Conservation (phyloP, 2,329 filamentous ascomycete genomes). For the Fusarium agapanthi region DNA sequence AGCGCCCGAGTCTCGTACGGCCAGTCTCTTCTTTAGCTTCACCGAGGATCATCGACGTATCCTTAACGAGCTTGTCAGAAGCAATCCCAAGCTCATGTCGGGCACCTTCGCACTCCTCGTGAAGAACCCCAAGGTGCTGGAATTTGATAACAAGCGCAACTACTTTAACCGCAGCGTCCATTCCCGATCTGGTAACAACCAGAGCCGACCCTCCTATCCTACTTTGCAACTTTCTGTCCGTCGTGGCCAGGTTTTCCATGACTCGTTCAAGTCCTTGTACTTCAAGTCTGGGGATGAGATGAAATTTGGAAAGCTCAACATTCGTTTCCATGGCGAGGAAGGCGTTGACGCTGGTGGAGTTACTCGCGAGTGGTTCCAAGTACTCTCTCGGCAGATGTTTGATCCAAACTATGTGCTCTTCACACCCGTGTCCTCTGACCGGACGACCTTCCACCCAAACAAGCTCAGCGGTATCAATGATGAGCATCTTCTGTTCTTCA, state of each 20-base stretch:
- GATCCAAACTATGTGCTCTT: conserved; percentile 97
- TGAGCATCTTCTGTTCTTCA: conserved; percentile 98
- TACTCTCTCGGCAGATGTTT: conserved; percentile 97
- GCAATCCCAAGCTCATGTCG: conserved; percentile 98
- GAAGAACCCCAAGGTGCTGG: conserved; percentile 97
- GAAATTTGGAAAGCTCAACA: conserved; percentile 98
- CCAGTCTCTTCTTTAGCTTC: conserved; percentile 94
- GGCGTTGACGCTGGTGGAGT: conserved; percentile 98
- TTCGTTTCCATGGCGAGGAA: conserved; percentile 96
- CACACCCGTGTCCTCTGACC: conserved; percentile 94
- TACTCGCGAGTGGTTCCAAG: conserved; percentile 98
- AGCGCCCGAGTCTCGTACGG: conserved; percentile 79
- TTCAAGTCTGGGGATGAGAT: conserved; percentile 97
- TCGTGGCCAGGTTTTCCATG: conserved; percentile 94
- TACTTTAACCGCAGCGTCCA: conserved; percentile 97
- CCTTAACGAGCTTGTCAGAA: conserved; percentile 94
- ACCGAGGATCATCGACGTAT: conserved; percentile 98
- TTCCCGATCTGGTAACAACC: conserved; percentile 69
- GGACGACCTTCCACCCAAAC: conserved; percentile 98
- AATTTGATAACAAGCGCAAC: conserved; percentile 99
- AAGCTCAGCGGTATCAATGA: conserved; percentile 92
- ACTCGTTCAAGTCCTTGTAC: conserved; percentile 97
- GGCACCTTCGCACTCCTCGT: conserved; percentile 95
- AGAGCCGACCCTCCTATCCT: conserved; percentile 75
- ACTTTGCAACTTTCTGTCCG: conserved; percentile 86